Evolutionary conservation across 2,329 filamentous ascomycete genomes (phyloP).

Genomic region (Colletotrichum musicola): DNA sequence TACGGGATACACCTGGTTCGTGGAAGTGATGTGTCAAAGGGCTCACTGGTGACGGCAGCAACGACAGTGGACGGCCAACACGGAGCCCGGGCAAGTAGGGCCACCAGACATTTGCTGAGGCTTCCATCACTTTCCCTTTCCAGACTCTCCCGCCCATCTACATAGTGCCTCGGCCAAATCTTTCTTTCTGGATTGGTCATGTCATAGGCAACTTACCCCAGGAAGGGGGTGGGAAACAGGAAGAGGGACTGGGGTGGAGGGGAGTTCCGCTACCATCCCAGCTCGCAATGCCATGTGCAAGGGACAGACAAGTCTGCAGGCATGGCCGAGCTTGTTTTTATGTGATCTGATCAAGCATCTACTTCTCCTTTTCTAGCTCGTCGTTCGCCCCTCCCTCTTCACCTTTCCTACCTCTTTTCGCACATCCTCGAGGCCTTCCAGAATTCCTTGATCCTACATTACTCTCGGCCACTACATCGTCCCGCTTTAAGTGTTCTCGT

Average conservation of each 20-base stretch:
- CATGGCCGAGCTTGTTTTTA: conserved; percentile 16
- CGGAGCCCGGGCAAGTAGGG: conserved; percentile 12
- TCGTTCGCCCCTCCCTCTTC: neutral
- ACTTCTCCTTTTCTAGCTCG: conserved; percentile 15
- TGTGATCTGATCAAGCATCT: conserved; percentile 19
- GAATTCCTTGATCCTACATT: conserved; percentile 4
- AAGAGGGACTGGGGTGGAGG: conserved; percentile 1
- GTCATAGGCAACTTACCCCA: neutral
- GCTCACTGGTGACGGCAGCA: neutral
- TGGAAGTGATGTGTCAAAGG: conserved; percentile 10
- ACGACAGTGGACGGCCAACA: neutral
- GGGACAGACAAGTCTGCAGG: conserved; percentile 10
- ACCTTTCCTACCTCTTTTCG: neutral
- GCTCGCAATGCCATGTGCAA: neutral
- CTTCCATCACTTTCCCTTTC: conserved; percentile 20
- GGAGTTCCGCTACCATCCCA: conserved; percentile 3
- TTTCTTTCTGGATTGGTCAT: conserved; percentile 4
- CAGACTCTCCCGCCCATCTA: conserved; percentile 1
- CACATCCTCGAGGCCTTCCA: conserved; percentile 1
- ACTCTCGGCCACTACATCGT: neutral
- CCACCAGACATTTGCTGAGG: neutral
- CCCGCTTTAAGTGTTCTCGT: conserved; percentile 5
- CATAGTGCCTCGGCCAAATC: conserved; percentile 1
- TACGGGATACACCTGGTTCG: conserved; percentile 30
- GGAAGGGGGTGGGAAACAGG: conserved; percentile 1